A percentile compares a stretch with the other conserved stretches of the same genome.
These are phyloP conservation scores for Agroathelia rolfsii DNA, from an alignment of 1,284 basidiomycete genomes.

Conservation along the genomic window DNA sequence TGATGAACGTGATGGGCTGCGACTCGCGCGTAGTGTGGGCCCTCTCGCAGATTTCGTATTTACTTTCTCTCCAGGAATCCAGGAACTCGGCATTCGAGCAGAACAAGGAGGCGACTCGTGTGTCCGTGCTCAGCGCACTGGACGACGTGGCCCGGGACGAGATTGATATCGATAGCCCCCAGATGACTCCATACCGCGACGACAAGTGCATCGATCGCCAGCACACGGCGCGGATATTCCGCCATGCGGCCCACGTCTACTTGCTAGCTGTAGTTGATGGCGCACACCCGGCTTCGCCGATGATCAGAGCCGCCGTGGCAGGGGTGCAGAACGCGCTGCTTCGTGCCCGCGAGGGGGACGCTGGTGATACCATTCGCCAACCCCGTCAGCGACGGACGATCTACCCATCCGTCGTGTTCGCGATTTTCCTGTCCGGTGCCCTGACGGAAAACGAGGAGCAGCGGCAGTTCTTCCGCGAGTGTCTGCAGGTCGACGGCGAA, in stretches of 20 bases:
- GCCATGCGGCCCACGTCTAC: slow-evolving; percentile 61
- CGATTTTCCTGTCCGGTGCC: slow-evolving; percentile 61
- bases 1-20: slow-evolving; percentile 80
- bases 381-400: slow-evolving; percentile 22
- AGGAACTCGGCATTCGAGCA: slow-evolving; percentile 55
- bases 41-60: slow-evolving; percentile 62
- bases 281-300: slow-evolving; percentile 49
- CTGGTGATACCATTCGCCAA: background rate
- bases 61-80: too few relatives aligned
- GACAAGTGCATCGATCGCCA: slow-evolving; percentile 24
- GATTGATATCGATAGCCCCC: slow-evolving; percentile 39
- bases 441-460: slow-evolving; percentile 44
- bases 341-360: slow-evolving; percentile 32
- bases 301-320: slow-evolving; percentile 44
- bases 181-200: slow-evolving; percentile 15
- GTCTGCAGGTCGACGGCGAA: too few relatives aligned
- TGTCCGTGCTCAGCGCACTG: slow-evolving; percentile 41
- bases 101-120: slow-evolving; percentile 36
- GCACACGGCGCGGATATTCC: slow-evolving; percentile 61
- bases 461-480: slow-evolving; percentile 32
- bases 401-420: slow-evolving; percentile 55
- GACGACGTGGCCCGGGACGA: slow-evolving; percentile 44
- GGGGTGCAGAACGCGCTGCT: slow-evolving; percentile 44
- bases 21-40: slow-evolving; percentile 70
- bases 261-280: slow-evolving; percentile 63